Evolutionary conservation across 306 rosid genomes (phyloP), one percentile per base, ranked within the genome.

Genomic region (Cucurbita ficifolia): DNA sequence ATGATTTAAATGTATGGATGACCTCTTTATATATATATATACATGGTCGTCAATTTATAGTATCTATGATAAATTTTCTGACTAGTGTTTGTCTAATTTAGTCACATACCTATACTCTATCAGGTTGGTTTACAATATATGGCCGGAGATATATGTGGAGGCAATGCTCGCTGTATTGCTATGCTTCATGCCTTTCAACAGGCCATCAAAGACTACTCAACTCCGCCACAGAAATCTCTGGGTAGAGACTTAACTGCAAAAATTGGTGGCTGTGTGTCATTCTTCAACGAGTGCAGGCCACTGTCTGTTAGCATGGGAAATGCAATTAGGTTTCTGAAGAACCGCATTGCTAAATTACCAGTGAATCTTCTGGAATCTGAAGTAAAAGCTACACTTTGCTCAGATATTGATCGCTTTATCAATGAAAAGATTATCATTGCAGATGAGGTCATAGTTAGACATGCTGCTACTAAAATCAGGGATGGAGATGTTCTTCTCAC

Each of bases 231-330:
- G 71, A 92, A 90, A 78, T 75, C 76, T 58, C 86, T 92, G 68
- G 70, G 19, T n/a, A 82, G 96, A 81, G 96, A 92, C 61, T 84
- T 92, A 81, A 86, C 96, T 68, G 84, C 96, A 72, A 92, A 87
- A 83, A 79, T 92, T 71, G 80, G 83, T 67, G 82, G 90, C 80
- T 90, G 87, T 67, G 86, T 92, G 42, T 92, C 98, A 29, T 90
- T 87, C 83, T 79, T 92, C 45, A 82, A 73, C 14, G 92, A 92
- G 78, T 92, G 96, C 81, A 85, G 98, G 72, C 96, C 96, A 11
- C 86, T 92, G 73, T 92, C 98, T 46, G 75, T 90, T 46, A 85
- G 96, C 83, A 90, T 92, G 98, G 96, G 98, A 56, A 92, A 92
- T 83, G 91, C 96, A 46, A 83, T 92, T 63, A 83, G 87, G 80